Evolutionary conservation across 75 land plant species (phyloP).

Genomic region (Isoetes taiwanensis): DNA sequence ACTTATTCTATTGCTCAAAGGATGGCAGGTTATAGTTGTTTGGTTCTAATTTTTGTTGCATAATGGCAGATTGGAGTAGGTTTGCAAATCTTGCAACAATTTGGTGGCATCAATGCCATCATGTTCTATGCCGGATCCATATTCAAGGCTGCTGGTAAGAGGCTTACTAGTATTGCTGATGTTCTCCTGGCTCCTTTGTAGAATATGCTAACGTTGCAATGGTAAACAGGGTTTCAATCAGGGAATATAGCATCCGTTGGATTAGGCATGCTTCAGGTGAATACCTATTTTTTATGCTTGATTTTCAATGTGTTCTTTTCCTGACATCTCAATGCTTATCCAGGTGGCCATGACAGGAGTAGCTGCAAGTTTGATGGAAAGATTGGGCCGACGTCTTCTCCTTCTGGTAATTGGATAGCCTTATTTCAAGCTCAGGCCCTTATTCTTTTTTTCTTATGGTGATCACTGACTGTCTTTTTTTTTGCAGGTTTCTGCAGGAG

Average conservation of each 20-base stretch:
- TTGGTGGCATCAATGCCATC: slow-evolving; percentile 78
- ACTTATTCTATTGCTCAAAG: not conserved
- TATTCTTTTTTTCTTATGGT: not conserved
- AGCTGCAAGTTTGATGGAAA: slow-evolving; percentile 52
- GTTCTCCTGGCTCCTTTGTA: not conserved
- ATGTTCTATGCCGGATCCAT: slow-evolving; percentile 73
- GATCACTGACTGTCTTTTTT: slow-evolving; percentile 1
- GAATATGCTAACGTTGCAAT: not conserved
- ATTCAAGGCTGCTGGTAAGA: slow-evolving; percentile 74
- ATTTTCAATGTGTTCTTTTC: not conserved
- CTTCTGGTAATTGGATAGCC: slow-evolving; percentile 40
- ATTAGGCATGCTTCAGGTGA: slow-evolving; percentile 61
- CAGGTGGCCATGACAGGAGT: slow-evolving; percentile 68
- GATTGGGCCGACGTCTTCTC: slow-evolving; percentile 59
- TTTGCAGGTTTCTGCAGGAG: slow-evolving; percentile 53
- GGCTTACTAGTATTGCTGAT: slow-evolving; percentile 5
- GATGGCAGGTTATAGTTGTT: not conserved
- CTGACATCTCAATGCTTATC: too few species aligned
- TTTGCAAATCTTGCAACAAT: slow-evolving; percentile 66
- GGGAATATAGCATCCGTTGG: slow-evolving; percentile 45
- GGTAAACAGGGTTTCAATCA: slow-evolving; percentile 41
- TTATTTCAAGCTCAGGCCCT: not conserved
- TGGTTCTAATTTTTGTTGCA: not conserved
- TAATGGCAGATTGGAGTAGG: slow-evolving; percentile 70
- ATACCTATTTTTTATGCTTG: not conserved